Percentiles rank a stretch among this genome's conserved stretches.
Evolutionary conservation across 208 protist genomes (phyloP).

Genomic region (Leishmania major): DNA sequence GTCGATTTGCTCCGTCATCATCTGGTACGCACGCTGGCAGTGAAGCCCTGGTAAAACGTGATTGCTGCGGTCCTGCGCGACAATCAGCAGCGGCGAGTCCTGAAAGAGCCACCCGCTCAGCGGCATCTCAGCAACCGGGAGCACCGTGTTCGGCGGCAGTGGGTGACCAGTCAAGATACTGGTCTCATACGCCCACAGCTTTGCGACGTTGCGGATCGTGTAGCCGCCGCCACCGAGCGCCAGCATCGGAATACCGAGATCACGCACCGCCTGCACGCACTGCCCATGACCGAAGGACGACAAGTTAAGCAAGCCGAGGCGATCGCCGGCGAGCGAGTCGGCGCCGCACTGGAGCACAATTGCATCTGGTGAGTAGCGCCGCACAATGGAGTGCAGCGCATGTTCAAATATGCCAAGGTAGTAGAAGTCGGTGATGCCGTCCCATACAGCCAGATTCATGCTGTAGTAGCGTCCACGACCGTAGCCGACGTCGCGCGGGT

Average conservation of each 20-base stretch:
- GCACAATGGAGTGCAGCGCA: conserved; percentile 63
- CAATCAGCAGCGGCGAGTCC: conserved; percentile 69
- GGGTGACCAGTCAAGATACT: conserved; percentile 78
- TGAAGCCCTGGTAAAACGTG: conserved; percentile 61
- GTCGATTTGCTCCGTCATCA: conserved; percentile 77
- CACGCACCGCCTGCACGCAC: conserved; percentile 95
- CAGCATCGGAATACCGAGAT: conserved; percentile 95
- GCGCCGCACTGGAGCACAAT: conserved; percentile 99
- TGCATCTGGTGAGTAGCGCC: conserved; percentile 86
- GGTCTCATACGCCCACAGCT: conserved; percentile 97
- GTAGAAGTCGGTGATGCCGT: conserved; percentile 92
- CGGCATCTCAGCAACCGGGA: conserved; percentile 74
- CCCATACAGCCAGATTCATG: conserved; percentile 91
- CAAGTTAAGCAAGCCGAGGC: conserved; percentile 94
- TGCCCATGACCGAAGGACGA: conserved; percentile 94
- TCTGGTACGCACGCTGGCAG: conserved; percentile 68
- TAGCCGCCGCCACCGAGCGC: conserved; percentile 99
- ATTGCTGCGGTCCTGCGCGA: conserved; percentile 77
- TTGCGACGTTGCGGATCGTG: conserved; percentile 98
- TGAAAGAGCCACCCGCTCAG: conserved; percentile 86
- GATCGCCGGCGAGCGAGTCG: conserved; percentile 98
- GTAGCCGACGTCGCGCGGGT: conserved; percentile 82
- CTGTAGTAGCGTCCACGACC: conserved; percentile 80
- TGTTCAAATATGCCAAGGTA: conserved; percentile 82
- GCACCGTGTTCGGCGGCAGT: conserved; percentile 61